phyloP scores from a whole-genome alignment of 1,139 yeast genomes.

The Candida mesenterica region DNA sequence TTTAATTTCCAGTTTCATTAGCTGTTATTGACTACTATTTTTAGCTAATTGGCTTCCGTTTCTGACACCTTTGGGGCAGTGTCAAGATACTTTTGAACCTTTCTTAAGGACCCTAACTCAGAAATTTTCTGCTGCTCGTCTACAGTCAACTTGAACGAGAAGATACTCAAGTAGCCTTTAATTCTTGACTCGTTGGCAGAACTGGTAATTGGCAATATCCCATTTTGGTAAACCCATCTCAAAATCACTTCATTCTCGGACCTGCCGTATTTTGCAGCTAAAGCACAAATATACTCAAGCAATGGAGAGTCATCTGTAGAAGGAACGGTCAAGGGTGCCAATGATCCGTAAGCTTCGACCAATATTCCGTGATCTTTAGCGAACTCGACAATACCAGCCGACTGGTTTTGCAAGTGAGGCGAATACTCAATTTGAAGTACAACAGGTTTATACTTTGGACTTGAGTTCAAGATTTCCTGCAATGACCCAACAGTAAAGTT shows the following conservation, averaged over 20 bases:
- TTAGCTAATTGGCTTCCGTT: neutral
- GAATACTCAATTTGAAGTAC: slow-evolving; percentile 71
- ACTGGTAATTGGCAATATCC: slow-evolving; percentile 34
- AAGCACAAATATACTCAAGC: slow-evolving; percentile 19
- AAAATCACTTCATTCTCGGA: slow-evolving; percentile 34
- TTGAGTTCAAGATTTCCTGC: slow-evolving; percentile 37
- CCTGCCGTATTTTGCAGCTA: slow-evolving; percentile 30
- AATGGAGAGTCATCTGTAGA: slow-evolving; percentile 12
- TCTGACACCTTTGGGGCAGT: neutral
- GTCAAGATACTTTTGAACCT: slow-evolving; percentile 1
- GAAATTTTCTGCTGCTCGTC: slow-evolving; percentile 28
- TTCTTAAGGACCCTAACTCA: slow-evolving; percentile 17
- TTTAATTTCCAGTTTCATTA: too few species aligned
- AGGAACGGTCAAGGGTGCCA: slow-evolving; percentile 49
- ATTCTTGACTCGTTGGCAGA: slow-evolving; percentile 23
- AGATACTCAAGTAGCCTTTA: slow-evolving; percentile 19
- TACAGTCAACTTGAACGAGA: slow-evolving; percentile 21
- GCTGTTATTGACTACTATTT: too few species aligned
- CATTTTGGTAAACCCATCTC: slow-evolving; percentile 39
- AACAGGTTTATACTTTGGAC: slow-evolving; percentile 51
- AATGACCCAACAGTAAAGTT: slow-evolving; percentile 54
- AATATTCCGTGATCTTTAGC: slow-evolving; percentile 50
- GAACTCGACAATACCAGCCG: slow-evolving; percentile 63
- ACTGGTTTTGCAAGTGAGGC: slow-evolving; percentile 67
- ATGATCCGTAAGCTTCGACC: slow-evolving; percentile 67